Percentiles rank a stretch among this genome's conserved stretches.
These are phyloP conservation scores for Rutstroemia sp. DNA, from an alignment of 2,329 filamentous ascomycete species.

Conservation along the genomic window DNA sequence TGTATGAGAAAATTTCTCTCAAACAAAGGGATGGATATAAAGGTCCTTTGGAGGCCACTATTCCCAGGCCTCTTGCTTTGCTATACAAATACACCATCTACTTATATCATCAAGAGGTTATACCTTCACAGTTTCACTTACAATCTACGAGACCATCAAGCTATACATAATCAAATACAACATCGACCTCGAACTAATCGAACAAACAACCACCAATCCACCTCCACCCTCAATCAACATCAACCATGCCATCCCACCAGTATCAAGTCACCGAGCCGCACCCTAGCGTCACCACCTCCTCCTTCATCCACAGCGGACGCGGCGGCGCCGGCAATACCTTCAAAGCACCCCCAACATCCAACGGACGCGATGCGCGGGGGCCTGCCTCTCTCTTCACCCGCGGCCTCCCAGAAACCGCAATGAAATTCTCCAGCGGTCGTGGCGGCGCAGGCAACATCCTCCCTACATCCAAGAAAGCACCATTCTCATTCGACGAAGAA, in stretches of 20 bases:
- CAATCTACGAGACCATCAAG: not conserved
- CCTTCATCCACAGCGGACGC: slow-evolving; percentile 26
- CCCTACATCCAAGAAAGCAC: slow-evolving; percentile 19
- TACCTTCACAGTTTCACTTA: not conserved
- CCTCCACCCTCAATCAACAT: not conserved
- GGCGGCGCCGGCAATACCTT: slow-evolving; percentile 29
- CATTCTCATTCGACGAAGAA: slow-evolving; percentile 30
- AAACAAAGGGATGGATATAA: not conserved
- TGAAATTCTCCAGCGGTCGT: slow-evolving; percentile 25
- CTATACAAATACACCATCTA: not conserved
- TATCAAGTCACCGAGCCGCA: slow-evolving; percentile 29
- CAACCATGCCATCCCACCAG: slow-evolving; percentile 12
- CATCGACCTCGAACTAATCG: not conserved
- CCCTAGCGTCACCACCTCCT: slow-evolving; percentile 22
- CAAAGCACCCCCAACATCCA: slow-evolving; percentile 25
- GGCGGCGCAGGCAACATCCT: slow-evolving; percentile 30
- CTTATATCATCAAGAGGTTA: not conserved
- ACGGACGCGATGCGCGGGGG: slow-evolving; percentile 19
- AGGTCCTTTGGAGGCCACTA: not conserved
- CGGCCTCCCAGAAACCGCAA: slow-evolving; percentile 20
- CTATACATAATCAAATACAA: not conserved
- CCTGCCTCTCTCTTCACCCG: slow-evolving; percentile 25
- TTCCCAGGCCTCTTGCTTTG: not conserved
- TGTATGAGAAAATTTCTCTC: not conserved
- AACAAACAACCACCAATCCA: not conserved